Conservation (phyloP, 2,329 filamentous ascomycete species). For the Fusarium sp. region DNA sequence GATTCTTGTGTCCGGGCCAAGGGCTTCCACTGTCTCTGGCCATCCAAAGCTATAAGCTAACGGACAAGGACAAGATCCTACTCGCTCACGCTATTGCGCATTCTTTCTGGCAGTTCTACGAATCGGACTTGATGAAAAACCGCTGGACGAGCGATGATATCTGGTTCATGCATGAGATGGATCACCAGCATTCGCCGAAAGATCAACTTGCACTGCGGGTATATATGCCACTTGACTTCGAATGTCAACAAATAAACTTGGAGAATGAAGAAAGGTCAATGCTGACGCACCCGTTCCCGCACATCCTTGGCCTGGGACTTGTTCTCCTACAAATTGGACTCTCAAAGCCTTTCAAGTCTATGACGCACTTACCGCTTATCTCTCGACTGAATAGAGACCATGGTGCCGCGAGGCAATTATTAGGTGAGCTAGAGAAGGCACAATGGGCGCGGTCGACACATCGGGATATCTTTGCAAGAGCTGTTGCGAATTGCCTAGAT, state of each 20-base stretch:
- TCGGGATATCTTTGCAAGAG: neutral
- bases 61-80: accelerated
- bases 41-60: neutral
- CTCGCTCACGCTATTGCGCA: neutral
- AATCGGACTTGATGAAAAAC: accelerated
- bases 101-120: neutral
- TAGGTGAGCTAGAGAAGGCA: neutral
- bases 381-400: neutral
- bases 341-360: accelerated
- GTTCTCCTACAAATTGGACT: neutral
- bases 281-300: neutral
- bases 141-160: neutral
- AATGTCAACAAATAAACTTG: accelerated
- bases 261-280: neutral
- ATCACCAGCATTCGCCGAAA: accelerated
- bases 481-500: neutral
- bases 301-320: accelerated
- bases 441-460: neutral
- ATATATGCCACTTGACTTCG: neutral
- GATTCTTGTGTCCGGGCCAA: neutral
- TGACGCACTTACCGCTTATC: accelerated
- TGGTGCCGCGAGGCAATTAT: accelerated
- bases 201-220: accelerated
- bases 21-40: accelerated
- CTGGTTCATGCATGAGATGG: neutral